Evolutionary conservation across 2,329 filamentous ascomycete species (phyloP), one percentile per base, ranked within the genome.

Genomic region (Pseudogymnoascus sp.): DNA sequence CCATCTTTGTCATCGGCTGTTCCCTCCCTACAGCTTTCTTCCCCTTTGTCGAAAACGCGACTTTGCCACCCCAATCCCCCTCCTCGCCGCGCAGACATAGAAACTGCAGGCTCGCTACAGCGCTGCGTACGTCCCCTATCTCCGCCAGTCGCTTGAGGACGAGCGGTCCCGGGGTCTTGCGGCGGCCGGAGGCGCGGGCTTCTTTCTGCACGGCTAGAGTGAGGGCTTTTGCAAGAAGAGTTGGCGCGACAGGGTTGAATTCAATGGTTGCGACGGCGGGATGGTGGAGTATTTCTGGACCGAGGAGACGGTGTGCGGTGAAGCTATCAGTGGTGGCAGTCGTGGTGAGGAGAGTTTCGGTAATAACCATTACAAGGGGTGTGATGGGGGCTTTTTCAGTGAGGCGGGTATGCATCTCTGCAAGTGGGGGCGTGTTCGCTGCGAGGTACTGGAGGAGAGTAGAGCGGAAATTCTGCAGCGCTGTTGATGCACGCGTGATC

Each of bases 31-130:
- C 75, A 1, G 79, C 77, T 67, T 84, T 87, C 72, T 88, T 92
- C 3, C 80, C 74, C 71, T 90, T 93, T 4, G 68, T 67, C 0
- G 84, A 82, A 63, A 90, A 89, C 0, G 83, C 81, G 21, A 95
- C 81, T 66, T 86, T 91, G 47, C 87, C 86, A 13, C 90, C 85
- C 90, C 91, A 89, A 71, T 87, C 86, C 10, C 85, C 82, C 44
- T 85, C 81, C 65, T 95, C 91, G 14, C 89, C 89, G 72, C 91
- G 88, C 40, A 97, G 75, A 71, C 92, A 97, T 11, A 99, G 81
- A 70, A 99, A 97, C 71, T 99, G 92, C 4, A 99, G 81, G 0
- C 92, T 90, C 1, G 92, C 93, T 29, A 96, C 84, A n/a, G 95
- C 95, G 74, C 88, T 97, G 65, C 95, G 86, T 61, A 99, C 88